Evolutionary conservation across 2,329 filamentous ascomycete genomes (phyloP), one percentile per base, ranked within the genome.

Genomic region (Cercospora citrullina): DNA sequence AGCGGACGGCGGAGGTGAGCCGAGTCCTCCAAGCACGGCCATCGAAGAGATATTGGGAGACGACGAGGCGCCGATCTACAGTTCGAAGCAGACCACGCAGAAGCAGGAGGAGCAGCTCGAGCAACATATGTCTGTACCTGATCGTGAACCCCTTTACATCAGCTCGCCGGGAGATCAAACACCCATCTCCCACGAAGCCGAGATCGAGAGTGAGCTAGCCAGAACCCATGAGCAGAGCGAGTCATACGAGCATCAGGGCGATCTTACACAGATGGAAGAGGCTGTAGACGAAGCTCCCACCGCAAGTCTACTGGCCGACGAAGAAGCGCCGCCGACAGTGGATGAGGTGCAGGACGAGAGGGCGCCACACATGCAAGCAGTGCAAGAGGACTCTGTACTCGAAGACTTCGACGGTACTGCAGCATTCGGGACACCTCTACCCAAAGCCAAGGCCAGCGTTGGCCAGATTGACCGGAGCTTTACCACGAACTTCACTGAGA

Each of bases 171-270:
- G 70, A 18, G 66, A 67, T 61, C 39, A 67, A 21, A 68, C 69
- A 16, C 68, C 67, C 6, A 21, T 68, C 30, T 61, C 62, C 1
- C 58, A 65, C 21, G 69, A 69, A 18, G 51, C 60, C 16, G 33
- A 68, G 5, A 59, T 63, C 23, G 70, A 66, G 53, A 65, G 59
- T 5, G 71, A 72, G 58, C 48, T 67, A 9, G 70, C 63, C 23
- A 62, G 53, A 33, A 18, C 23, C 5, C 64, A 67, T 26, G 59
- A 67, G 28, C 58, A 68, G 63, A 59, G 63, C 23, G 62, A 59
- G 14, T 53, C 57, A 77, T 84, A 85, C 70, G 83, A 84, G 66
- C 80, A 82, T 67, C 83, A 85, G 66, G 80, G 83, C 48, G 80
- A 82, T 60, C 75, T 75, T 0, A 81, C 82, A 4, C 75, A 80